Conservation (phyloP, 306 rosid genomes). For the Sicyos edulis region DNA sequence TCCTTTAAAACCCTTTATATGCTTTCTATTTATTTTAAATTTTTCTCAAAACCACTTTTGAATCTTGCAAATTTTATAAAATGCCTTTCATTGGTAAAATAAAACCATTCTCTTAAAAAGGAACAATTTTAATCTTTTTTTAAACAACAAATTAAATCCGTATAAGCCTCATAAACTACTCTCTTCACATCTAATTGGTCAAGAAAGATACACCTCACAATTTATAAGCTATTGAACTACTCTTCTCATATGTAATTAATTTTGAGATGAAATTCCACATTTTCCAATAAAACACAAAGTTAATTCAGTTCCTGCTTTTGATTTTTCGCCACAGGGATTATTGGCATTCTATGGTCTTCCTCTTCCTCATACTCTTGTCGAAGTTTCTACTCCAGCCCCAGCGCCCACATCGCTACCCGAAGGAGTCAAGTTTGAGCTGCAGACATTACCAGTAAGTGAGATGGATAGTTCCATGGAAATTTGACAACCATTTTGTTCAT, state of each 20-base stretch:
- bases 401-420: slow-evolving; percentile 34
- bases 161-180: no score
- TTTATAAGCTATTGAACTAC: no score
- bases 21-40: not conserved
- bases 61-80: not conserved
- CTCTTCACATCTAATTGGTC: no score
- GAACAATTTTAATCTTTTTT: no score
- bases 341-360: slow-evolving; percentile 62
- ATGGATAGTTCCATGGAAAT: not conserved
- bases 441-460: slow-evolving; percentile 54
- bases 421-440: slow-evolving; percentile 59
- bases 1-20: not conserved
- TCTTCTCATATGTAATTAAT: no score
- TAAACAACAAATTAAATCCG: no score
- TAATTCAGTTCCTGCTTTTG: not conserved
- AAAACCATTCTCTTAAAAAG: no score
- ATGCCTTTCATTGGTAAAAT: no score
- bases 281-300: not conserved
- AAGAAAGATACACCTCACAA: no score
- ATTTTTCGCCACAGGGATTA: slow-evolving; percentile 39
- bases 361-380: slow-evolving; percentile 41
- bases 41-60: not conserved
- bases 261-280: no score
- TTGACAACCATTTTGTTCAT: slow-evolving; percentile 22
- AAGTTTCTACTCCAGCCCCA: slow-evolving; percentile 34